Base-by-base conservation (phyloP, 225 moss, liverwort and hornwort species). In the Polytrichum formosum region DNA sequence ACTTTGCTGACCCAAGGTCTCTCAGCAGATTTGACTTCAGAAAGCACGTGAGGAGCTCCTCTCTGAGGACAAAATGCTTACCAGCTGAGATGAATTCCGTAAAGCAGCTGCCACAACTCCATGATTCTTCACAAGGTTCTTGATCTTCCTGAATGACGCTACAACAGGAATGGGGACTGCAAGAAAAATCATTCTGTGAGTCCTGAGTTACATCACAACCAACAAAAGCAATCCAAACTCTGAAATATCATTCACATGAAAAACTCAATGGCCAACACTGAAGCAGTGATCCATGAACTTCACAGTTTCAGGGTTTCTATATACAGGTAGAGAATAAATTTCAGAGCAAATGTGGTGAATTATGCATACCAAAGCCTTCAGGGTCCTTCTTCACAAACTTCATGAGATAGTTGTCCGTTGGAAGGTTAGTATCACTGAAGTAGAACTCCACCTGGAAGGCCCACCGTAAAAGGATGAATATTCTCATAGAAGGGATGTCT, bases 311-410 rank as follows among this genome's bases (percentile, higher is more conserved):
- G 46, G 16, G 46, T 4, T 46, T 46, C 46, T 1, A 13, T 46
- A 37, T 37, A 4, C 46, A 46, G 46, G 2, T n/a, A 21, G 46
- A 68, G 6, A n/a, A 33, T 68, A 21, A 2, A 53, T 16, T 20
- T 23, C 6, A 2, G 6, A 20, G 20, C 18, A 21, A 70, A 53
- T 25, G 20, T 58, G 58, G 23, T 20, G 58, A 21, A 58, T 58
- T 7, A 59, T 37, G 78, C 91, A 4, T 75, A 98, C 97, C 98
- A 69, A 90, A 98, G 66, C 98, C 98, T 69, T 98, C 94, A 26
- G 94, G 91, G 67, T 98, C 98, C 76, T 94, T 98, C 88, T 90
- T 94, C 78, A 98, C 94, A 79, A 91, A 91, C 74, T 98, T 98
- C 98, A 98, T 92, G 20, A 98, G 84, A 75, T 94, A 92, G 65